Evolutionary conservation across 106 monocot species (phyloP).

Genomic region (Allium cepa): DNA sequence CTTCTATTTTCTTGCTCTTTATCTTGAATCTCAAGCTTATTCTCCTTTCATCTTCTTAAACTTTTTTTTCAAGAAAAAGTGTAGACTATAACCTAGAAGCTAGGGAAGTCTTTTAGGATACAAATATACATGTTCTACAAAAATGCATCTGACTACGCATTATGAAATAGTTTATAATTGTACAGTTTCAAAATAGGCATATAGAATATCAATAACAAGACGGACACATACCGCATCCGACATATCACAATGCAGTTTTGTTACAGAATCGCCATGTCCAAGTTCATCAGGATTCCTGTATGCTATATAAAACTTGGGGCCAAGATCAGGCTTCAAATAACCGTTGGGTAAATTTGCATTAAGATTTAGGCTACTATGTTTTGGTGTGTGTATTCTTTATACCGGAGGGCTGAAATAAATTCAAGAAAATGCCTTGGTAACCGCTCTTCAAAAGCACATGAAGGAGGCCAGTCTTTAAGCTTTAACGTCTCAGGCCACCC

Average conservation of each 20-base stretch:
- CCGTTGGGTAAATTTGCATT: slow-evolving; percentile 22
- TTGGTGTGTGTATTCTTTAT: slow-evolving; percentile 30
- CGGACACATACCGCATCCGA: slow-evolving; percentile 28
- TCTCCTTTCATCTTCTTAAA: too few species aligned
- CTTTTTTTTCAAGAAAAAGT: not conserved
- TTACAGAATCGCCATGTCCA: slow-evolving; percentile 33
- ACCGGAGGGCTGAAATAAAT: slow-evolving; percentile 27
- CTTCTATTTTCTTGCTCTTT: too few species aligned
- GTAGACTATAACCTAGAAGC: too few species aligned
- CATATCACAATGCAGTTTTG: slow-evolving; percentile 34
- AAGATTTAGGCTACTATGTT: slow-evolving; percentile 19
- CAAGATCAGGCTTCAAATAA: slow-evolving; percentile 26
- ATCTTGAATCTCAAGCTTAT: too few species aligned
- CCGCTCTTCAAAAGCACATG: slow-evolving; percentile 26
- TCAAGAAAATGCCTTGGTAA: slow-evolving; percentile 31
- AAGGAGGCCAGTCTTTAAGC: slow-evolving; percentile 33
- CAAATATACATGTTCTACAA: not conserved
- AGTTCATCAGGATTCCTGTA: slow-evolving; percentile 28
- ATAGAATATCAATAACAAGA: not conserved
- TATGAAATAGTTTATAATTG: too few species aligned
- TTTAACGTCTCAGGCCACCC: slow-evolving; percentile 41
- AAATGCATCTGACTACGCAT: too few species aligned
- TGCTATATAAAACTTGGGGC: slow-evolving; percentile 37
- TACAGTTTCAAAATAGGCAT: too few species aligned
- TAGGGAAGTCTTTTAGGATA: not conserved